Conservation (phyloP, 2,329 filamentous ascomycete species). For the Lachnellula arida region DNA sequence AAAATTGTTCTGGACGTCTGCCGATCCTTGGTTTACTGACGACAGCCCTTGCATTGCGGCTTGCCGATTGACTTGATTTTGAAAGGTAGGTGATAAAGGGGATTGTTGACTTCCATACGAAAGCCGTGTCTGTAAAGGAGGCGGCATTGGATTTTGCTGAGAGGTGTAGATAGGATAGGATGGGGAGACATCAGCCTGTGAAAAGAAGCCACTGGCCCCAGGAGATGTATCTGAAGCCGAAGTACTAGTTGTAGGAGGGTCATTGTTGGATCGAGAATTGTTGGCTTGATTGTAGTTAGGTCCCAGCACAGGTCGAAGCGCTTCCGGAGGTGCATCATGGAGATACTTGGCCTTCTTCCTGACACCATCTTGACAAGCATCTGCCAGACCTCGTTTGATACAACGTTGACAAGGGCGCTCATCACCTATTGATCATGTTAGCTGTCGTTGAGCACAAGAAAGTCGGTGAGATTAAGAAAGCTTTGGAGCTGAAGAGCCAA, state of each 20-base stretch:
- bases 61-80: conserved; percentile 47
- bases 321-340: conserved; percentile 88
- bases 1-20: conserved; percentile 44
- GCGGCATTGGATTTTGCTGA: conserved; percentile 43
- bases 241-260: conserved; percentile 16
- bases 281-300: conserved; percentile 60
- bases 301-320: conserved; percentile 78
- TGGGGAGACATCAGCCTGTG: conserved; percentile 28
- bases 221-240: conserved; percentile 30
- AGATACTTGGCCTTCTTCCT: conserved; percentile 99
- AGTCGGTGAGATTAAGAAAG: conserved; percentile 8
- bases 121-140: conserved; percentile 45
- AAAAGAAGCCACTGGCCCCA: conserved; percentile 27
- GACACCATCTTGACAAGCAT: conserved; percentile 91
- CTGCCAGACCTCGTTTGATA: conserved; percentile 86
- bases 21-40: conserved; percentile 38
- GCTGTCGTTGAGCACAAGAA: conserved; percentile 5
- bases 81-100: conserved; percentile 70
- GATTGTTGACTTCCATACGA: conserved; percentile 64
- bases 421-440: conserved; percentile 59
- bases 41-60: conserved; percentile 38
- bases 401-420: conserved; percentile 91
- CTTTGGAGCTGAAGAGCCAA: conserved; percentile 5
- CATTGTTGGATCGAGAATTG: conserved; percentile 38
- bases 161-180: conserved; percentile 38